Conservation (phyloP, 2,329 filamentous ascomycete species). For the Seiridium unicorne region DNA sequence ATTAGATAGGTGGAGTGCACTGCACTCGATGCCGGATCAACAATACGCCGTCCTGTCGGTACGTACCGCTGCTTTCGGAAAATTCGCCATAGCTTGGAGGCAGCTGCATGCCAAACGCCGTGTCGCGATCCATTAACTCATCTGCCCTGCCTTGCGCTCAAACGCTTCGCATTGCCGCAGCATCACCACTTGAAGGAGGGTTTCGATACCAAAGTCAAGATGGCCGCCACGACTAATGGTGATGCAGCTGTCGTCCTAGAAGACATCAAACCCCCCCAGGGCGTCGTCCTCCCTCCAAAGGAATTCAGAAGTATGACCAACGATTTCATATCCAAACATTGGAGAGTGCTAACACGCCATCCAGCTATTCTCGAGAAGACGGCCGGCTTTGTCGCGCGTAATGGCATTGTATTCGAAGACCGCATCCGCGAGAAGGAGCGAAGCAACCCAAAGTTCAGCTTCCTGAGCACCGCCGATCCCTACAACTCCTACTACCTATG, state of each 20-base stretch:
- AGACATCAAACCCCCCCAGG: constrained; percentile 74
- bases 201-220: constrained; percentile 23
- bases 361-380: constrained; percentile 79
- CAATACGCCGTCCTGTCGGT: no score
- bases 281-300: constrained; percentile 84
- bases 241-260: constrained; percentile 56
- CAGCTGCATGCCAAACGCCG: not conserved
- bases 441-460: constrained; percentile 87
- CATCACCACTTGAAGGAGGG: constrained; percentile 15
- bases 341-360: constrained; percentile 29
- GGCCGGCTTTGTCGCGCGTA: constrained; percentile 80
- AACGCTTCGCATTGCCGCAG: not conserved
- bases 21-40: no score
- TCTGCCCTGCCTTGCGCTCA: not conserved
- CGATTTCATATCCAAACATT: not conserved
- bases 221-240: constrained; percentile 47
- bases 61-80: not conserved
- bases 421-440: constrained; percentile 83
- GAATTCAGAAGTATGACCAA: constrained; percentile 65
- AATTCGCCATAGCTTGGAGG: not conserved
- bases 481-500: constrained; percentile 90
- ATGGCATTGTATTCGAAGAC: constrained; percentile 71
- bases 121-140: constrained; percentile 1
- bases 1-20: no score
- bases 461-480: constrained; percentile 75